These are phyloP conservation scores for Penicillium corylophilum DNA, from an alignment of 2,329 filamentous ascomycete genomes.

Conservation along the genomic window DNA sequence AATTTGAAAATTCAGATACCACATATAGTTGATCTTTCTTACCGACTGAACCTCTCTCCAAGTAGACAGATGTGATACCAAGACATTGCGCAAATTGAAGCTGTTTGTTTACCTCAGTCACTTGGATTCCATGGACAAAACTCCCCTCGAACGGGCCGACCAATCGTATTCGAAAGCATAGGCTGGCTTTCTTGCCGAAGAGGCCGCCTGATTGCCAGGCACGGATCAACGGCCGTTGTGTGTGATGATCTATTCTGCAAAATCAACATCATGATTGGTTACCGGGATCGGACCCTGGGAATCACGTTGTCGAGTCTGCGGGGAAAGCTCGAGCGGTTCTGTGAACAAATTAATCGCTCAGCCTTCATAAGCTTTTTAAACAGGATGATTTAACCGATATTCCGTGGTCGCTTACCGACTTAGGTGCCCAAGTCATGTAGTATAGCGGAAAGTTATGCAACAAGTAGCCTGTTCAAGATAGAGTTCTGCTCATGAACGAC, in stretches of 20 bases:
- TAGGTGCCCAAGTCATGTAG: too few relatives aligned
- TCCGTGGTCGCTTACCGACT: too few relatives aligned
- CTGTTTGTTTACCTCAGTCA: neutral
- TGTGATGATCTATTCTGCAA: neutral
- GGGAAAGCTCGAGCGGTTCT: neutral
- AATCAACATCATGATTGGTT: neutral
- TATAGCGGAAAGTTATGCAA: too few relatives aligned
- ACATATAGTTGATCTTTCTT: neutral
- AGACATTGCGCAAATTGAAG: too few relatives aligned
- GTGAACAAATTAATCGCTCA: neutral
- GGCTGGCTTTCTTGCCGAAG: neutral
- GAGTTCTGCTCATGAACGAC: too few relatives aligned
- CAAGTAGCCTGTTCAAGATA: too few relatives aligned
- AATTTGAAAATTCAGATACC: neutral
- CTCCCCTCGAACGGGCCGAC: too few relatives aligned
- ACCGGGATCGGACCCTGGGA: neutral
- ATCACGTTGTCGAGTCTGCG: neutral
- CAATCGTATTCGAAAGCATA: neutral
- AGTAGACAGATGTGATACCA: too few relatives aligned
- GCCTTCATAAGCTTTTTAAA: neutral
- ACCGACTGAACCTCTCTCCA: neutral
- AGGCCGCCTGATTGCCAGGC: neutral
- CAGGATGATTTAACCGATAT: neutral
- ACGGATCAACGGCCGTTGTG: neutral
- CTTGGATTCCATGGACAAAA: neutral